phyloP scores from a whole-genome alignment of 2,329 filamentous ascomycete species.

The Aspergillus ruber region DNA sequence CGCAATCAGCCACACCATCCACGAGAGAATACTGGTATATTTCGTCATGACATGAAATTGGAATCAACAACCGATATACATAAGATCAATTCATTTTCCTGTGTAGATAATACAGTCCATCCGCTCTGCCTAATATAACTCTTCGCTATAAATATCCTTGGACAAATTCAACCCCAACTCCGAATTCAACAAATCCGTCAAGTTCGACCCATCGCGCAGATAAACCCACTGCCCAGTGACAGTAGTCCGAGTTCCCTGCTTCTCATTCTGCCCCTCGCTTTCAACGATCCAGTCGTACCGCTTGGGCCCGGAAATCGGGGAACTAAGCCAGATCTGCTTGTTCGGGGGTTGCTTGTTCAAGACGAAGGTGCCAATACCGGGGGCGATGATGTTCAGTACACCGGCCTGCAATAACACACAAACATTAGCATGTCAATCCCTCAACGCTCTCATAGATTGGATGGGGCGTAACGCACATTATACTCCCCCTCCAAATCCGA shows the following conservation, averaged over 20 bases:
- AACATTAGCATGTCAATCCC: not conserved
- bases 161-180: slow-evolving; percentile 67
- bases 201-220: slow-evolving; percentile 68
- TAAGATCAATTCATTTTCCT: not conserved
- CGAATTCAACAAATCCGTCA: slow-evolving; percentile 64
- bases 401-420: slow-evolving; percentile 58
- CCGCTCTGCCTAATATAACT: not conserved
- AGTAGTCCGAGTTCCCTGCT: slow-evolving; percentile 59
- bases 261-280: slow-evolving; percentile 66
- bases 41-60: not conserved
- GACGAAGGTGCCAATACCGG: slow-evolving; percentile 72
- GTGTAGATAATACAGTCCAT: not conserved
- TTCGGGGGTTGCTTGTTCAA: slow-evolving; percentile 98
- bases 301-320: slow-evolving; percentile 84
- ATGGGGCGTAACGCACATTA: slow-evolving; percentile 53
- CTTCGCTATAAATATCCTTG: slow-evolving; percentile 29
- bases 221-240: slow-evolving; percentile 75
- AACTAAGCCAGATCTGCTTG: slow-evolving; percentile 95
- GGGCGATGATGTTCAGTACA: slow-evolving; percentile 70
- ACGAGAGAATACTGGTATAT: too few relatives aligned
- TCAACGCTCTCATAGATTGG: not conserved
- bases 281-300: slow-evolving; percentile 81
- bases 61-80: not conserved
- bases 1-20: too few relatives aligned
- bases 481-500: slow-evolving; percentile 80